Evolutionary conservation across 2,329 filamentous ascomycete species (phyloP), one percentile per base, ranked within the genome.

Genomic region (Emergomyces pasteurianus): DNA sequence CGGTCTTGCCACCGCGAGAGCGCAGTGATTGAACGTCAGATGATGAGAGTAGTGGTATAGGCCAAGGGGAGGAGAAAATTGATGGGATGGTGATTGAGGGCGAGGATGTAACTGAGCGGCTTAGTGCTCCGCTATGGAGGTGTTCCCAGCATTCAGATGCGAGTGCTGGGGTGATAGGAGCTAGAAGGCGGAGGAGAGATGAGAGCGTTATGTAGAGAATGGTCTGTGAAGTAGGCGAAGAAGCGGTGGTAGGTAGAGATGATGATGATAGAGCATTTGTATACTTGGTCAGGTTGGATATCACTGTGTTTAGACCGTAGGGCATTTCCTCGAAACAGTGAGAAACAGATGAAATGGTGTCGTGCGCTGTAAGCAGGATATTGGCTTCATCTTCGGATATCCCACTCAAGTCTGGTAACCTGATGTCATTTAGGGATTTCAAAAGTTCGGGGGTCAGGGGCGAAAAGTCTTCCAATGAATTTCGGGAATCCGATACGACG

Each of bases 251-350:
- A 12, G 73, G 74, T 1, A 73, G 63, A 0, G 72, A 64, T 16
- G 79, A 74, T 3, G 80, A 80, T 38, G 80, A 72, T 16, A 91
- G 75, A 0, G 78, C 73, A 71, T 95, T 95, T 3, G 89, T 92
- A 18, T 95, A 79, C 49, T 83, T 84, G 81, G 90, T 96, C 16
- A 96, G 79, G 68, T 92, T 87, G 1, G 89, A 94, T 21, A 95
- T 82, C 9, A 89, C 81, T 0, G 90, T 95, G 75, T 95, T 96
- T 59, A 96, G 79, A 0, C 87, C 81, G 70, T 91, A 88, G 0
- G 90, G 85, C 61, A 85, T 83, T 58, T 83, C 81, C 26, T 86
- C 80, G 68, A 91, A 86, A 1, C 88, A 86, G 6, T 79, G 76
- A 0, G 85, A 88, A 60, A 92, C 83, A 7, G 82, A 86, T 3